phyloP scores from a whole-genome alignment of 257 asterid genomes.

The Leptodermis oblonga region DNA sequence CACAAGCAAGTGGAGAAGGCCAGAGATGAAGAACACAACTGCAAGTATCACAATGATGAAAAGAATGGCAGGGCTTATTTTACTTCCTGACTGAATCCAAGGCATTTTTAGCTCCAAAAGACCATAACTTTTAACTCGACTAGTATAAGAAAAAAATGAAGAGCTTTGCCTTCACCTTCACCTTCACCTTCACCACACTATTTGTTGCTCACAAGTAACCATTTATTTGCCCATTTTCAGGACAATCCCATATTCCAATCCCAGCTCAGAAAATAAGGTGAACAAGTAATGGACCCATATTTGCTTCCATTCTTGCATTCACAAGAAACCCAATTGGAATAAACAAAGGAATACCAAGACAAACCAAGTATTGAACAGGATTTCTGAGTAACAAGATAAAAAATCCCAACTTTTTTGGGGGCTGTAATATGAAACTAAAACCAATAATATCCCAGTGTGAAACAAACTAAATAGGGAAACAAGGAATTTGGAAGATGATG shows the following conservation, averaged over 20 bases:
- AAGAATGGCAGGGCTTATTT: slow-evolving; percentile 55
- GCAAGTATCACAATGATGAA: slow-evolving; percentile 54
- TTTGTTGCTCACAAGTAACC: slow-evolving; percentile 10
- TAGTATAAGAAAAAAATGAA: slow-evolving; percentile 7
- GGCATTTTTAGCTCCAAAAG: slow-evolving; percentile 45
- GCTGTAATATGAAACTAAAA: neutral
- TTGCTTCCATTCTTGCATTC: slow-evolving; percentile 19
- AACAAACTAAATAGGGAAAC: neutral
- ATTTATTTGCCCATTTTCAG: slow-evolving; percentile 11
- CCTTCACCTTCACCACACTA: neutral
- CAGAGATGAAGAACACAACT: slow-evolving; percentile 49
- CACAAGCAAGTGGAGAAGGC: slow-evolving; percentile 58
- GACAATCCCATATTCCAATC: too few species aligned
- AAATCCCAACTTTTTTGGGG: neutral
- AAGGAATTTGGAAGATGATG: slow-evolving; percentile 5
- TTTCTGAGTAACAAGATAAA: neutral
- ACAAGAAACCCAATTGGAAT: slow-evolving; percentile 33
- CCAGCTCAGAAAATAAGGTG: slow-evolving; percentile 22
- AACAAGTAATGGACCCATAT: slow-evolving; percentile 29
- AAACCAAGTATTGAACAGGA: slow-evolving; percentile 18
- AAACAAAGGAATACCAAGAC: slow-evolving; percentile 8
- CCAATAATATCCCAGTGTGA: neutral
- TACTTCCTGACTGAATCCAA: slow-evolving; percentile 60
- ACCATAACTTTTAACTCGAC: slow-evolving; percentile 21
- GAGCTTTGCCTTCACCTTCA: neutral